These are phyloP conservation scores for Eutrema salsugineum DNA, from an alignment of 441 rosid genomes.

Conservation along the genomic window DNA sequence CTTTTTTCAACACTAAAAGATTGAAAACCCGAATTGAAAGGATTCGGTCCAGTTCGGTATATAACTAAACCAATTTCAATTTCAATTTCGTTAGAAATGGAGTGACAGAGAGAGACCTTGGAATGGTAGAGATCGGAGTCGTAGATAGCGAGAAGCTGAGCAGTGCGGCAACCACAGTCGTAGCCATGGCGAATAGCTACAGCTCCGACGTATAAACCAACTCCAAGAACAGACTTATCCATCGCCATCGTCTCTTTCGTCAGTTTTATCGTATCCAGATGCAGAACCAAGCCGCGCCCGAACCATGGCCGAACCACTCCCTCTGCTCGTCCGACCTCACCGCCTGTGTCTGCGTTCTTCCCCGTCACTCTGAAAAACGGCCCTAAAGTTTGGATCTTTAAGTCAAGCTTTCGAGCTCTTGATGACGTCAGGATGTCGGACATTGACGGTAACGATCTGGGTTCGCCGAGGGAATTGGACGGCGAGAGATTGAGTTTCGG, in stretches of 20 bases:
- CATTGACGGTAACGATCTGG: constrained; percentile 51
- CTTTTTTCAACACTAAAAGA: too few relatives aligned
- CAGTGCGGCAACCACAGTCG: constrained; percentile 68
- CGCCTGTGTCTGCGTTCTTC: constrained; percentile 44
- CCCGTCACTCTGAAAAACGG: constrained; percentile 86
- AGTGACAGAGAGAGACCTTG: constrained; percentile 44
- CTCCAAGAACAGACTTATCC: constrained; percentile 82
- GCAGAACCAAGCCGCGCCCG: constrained; percentile 64
- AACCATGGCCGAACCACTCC: constrained; percentile 79
- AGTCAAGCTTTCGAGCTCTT: constrained; percentile 67
- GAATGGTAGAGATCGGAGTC: constrained; percentile 86
- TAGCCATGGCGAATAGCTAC: constrained; percentile 79
- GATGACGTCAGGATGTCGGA: constrained; percentile 63
- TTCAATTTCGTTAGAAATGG: not conserved
- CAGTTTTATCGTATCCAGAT: constrained; percentile 70
- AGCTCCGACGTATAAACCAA: constrained; percentile 87
- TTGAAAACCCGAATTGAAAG: not conserved
- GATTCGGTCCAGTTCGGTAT: constrained; percentile 6
- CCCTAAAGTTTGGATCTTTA: constrained; percentile 65
- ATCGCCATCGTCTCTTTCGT: constrained; percentile 63
- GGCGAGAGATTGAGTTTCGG: constrained; percentile 17
- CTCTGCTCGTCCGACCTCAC: constrained; percentile 75
- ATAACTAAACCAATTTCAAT: constrained; percentile 5
- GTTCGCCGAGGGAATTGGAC: constrained; percentile 19
- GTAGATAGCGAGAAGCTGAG: constrained; percentile 87